Evolutionary conservation across 176 grass and related monocot species (phyloP).

Genomic region (Bothriochloa decipiens): DNA sequence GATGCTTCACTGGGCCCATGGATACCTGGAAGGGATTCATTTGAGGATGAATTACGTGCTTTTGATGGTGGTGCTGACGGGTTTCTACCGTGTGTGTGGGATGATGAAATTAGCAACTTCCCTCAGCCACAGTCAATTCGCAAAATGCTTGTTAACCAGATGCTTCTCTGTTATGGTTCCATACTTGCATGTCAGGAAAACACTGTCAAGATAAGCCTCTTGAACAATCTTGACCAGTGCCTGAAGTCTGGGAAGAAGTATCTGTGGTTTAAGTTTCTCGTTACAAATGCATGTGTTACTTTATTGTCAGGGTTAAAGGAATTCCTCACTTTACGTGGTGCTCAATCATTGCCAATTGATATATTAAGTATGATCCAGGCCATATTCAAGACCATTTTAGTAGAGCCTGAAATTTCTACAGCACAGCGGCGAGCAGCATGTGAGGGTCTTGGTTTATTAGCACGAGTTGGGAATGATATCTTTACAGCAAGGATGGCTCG

Average conservation of each 20-base stretch:
- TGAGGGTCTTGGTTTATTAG: slow-evolving; percentile 90
- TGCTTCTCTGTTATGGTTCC: slow-evolving; percentile 89
- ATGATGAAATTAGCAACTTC: slow-evolving; percentile 83
- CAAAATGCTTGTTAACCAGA: slow-evolving; percentile 94
- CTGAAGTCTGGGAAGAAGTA: slow-evolving; percentile 80
- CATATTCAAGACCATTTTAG: slow-evolving; percentile 84
- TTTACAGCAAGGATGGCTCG: slow-evolving; percentile 92
- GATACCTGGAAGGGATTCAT: slow-evolving; percentile 97
- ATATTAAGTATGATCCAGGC: slow-evolving; percentile 73
- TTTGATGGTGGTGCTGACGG: slow-evolving; percentile 86
- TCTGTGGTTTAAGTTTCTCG: slow-evolving; percentile 58
- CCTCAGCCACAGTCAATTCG: slow-evolving; percentile 87
- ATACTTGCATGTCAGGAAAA: slow-evolving; percentile 96
- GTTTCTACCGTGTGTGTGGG: slow-evolving; percentile 89
- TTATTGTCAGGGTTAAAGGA: slow-evolving; percentile 85
- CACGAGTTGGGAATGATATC: slow-evolving; percentile 83
- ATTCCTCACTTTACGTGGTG: slow-evolving; percentile 62
- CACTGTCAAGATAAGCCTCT: slow-evolving; percentile 68
- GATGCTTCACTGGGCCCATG: slow-evolving; percentile 90
- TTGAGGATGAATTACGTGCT: slow-evolving; percentile 95
- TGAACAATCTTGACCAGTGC: slow-evolving; percentile 85
- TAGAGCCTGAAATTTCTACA: slow-evolving; percentile 64
- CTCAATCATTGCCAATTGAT: slow-evolving; percentile 68
- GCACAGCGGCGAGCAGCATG: slow-evolving; percentile 77
- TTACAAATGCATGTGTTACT: slow-evolving; percentile 93